These are phyloP conservation scores for Coemansia reversa DNA, from an alignment of 192 early-diverging fungal genomes.

Conservation along the genomic window DNA sequence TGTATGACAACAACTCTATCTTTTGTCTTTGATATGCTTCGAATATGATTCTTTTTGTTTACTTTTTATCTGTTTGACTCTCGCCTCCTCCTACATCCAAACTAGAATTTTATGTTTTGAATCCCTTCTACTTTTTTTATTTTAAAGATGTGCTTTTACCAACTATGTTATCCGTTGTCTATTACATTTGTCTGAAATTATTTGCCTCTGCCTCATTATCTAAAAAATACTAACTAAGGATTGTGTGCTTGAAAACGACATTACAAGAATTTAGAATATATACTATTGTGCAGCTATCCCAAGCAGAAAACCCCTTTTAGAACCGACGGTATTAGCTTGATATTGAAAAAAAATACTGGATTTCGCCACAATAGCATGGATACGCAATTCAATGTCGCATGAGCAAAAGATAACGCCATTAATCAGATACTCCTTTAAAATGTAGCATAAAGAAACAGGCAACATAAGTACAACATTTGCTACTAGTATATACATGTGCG, in stretches of 20 bases:
- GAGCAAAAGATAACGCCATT: too few species aligned
- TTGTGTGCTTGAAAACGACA: background rate
- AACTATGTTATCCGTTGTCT: too few species aligned
- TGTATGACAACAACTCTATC: background rate
- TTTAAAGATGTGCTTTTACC: conserved; percentile 1
- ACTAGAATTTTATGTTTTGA: conserved; percentile 7
- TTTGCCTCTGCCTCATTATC: background rate
- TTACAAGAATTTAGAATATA: background rate
- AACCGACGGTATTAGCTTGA: too few species aligned
- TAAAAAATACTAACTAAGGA: background rate
- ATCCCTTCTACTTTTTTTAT: background rate
- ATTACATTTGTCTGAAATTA: too few species aligned
- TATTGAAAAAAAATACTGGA: too few species aligned
- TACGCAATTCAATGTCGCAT: too few species aligned
- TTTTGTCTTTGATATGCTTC: conserved; percentile 8
- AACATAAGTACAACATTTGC: too few species aligned
- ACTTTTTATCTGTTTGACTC: background rate
- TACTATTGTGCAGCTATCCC: background rate
- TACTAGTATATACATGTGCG: too few species aligned
- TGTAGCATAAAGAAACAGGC: too few species aligned
- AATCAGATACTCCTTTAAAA: too few species aligned
- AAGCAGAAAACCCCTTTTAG: too few species aligned
- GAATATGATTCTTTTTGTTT: conserved; percentile 16
- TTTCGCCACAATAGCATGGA: too few species aligned
- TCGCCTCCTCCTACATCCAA: conserved; percentile 1